A percentile compares a stretch with the other conserved stretches of the same genome.
Conservation (phyloP, 495 filamentous ascomycete genomes). For the Corynascus novoguineensis region DNA sequence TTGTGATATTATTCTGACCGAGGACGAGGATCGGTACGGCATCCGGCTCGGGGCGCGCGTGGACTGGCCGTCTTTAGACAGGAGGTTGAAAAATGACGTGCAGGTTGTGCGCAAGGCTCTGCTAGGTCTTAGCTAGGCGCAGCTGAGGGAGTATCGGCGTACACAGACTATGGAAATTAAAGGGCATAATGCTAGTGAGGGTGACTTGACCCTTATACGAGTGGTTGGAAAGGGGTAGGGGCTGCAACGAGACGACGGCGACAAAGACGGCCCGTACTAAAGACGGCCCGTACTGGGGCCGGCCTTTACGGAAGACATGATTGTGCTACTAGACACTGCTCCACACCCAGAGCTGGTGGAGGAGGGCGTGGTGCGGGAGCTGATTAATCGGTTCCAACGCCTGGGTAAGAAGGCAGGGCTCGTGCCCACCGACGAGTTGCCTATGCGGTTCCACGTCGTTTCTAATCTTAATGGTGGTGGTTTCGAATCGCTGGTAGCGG, state of each 20-base stretch:
- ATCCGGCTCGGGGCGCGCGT: conserved; percentile 75
- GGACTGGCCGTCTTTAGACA: conserved; percentile 87
- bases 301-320: not conserved
- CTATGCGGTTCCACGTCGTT: not conserved
- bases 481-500: not conserved
- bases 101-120: conserved; percentile 79
- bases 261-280: too few relatives aligned
- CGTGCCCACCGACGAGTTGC: conserved; percentile 5
- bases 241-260: too few relatives aligned
- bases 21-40: conserved; percentile 74
- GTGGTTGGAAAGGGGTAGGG: too few relatives aligned
- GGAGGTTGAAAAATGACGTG: conserved; percentile 84
- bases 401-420: conserved; percentile 6
- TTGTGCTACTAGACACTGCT: not conserved
- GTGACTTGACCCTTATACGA: too few relatives aligned
- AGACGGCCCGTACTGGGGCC: too few relatives aligned
- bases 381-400: conserved; percentile 3
- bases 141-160: conserved; percentile 51
- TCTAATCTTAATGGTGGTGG: not conserved
- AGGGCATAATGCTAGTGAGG: not conserved
- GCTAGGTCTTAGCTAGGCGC: conserved; percentile 62
- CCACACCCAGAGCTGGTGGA: conserved; percentile 3
- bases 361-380: conserved; percentile 7
- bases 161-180: not conserved
- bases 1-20: conserved; percentile 24